Base-by-base conservation (phyloP, 768 basidiomycete species). In the Cyclocybe aegerita region DNA sequence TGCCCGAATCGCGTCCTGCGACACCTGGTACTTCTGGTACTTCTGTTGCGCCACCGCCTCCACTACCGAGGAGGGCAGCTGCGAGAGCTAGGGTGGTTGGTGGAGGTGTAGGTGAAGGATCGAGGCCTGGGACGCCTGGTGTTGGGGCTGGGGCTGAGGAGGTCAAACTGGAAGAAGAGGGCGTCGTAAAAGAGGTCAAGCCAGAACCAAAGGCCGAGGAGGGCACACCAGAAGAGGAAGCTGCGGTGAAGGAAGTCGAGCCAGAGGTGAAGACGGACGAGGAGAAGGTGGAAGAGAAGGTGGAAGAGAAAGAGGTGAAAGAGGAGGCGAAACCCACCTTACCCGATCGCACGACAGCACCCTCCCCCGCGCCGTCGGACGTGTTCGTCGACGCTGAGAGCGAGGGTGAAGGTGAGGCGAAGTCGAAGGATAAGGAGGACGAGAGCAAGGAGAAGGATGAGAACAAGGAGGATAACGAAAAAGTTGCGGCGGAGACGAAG, bases 1-100 rank as follows among this genome's bases (percentile, higher is more conserved):
- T 74, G 4, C 74, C 77, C 2, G 72, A 75, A 4, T 77, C 79
- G 6, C 71, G 75, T 7, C 72, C 81, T 3, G 65, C 59, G 10
- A 71, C 78, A 32, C 65, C 75, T 17, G 65, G 61, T 23, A 57
- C 55, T 3, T 39, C 45, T 16, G 40, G 17, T 8, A 32, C 56
- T 40, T 43, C 48, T 16, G 55, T 46, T 8, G 58, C 57, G 37
- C 62, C 70, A 3, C 67, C 69, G 30, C 23, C 23, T 4, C 23
- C 23, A 23, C 23, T 23, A 23, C 60, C 74, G 32, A 52, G 68
- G 2, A 60, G 60, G 9, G 75, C 76, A 4, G 76, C 79, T 41
- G 68, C 61, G 1, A 49, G 52, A 3, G 41, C 33, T 44, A 3
- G 10, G 17, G 35, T 30, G 9, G 56, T 41, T 15, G 70, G 68